Conservation (phyloP, 2,329 filamentous ascomycete species). For the Emmonsia crescens region DNA sequence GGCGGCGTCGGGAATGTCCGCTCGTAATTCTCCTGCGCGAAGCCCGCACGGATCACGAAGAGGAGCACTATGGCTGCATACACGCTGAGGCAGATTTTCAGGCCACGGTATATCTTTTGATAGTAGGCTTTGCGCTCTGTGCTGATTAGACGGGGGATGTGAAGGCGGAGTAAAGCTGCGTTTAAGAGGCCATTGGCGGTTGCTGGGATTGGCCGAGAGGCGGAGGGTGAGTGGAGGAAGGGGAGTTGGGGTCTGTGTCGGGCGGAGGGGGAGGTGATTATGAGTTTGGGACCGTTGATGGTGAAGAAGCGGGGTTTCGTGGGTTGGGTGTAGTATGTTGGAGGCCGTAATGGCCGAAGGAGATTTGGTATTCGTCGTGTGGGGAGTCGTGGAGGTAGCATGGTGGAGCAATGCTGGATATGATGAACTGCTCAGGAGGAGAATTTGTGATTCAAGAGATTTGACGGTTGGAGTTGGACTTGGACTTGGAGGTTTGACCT, state of each 20-base stretch:
- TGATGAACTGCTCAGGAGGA: background rate
- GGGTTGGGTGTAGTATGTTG: slow-evolving; percentile 15
- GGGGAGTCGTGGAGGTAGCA: slow-evolving; percentile 27
- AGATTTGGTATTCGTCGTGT: slow-evolving; percentile 31
- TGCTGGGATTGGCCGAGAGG: slow-evolving; percentile 43
- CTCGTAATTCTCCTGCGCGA: slow-evolving; percentile 66
- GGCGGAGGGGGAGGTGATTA: slow-evolving; percentile 39
- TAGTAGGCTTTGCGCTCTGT: slow-evolving; percentile 49
- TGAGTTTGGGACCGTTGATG: slow-evolving; percentile 43
- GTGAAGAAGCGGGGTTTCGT: slow-evolving; percentile 44
- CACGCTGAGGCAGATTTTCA: slow-evolving; percentile 59
- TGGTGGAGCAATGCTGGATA: slow-evolving; percentile 9
- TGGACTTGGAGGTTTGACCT: background rate
- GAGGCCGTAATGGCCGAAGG: slow-evolving; percentile 27
- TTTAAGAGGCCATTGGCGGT: slow-evolving; percentile 26
- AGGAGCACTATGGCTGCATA: slow-evolving; percentile 54
- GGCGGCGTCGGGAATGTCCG: slow-evolving; percentile 66
- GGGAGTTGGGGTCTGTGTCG: slow-evolving; percentile 49
- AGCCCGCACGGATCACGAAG: slow-evolving; percentile 51
- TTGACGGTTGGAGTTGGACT: background rate
- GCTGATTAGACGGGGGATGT: slow-evolving; percentile 39
- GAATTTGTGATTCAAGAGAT: slow-evolving; percentile 43
- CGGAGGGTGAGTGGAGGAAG: slow-evolving; percentile 49
- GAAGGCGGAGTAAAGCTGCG: slow-evolving; percentile 17
- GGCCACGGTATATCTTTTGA: slow-evolving; percentile 57